Conservation (phyloP, 2,329 filamentous ascomycete species). For the Ascocoryne sarcoides region DNA sequence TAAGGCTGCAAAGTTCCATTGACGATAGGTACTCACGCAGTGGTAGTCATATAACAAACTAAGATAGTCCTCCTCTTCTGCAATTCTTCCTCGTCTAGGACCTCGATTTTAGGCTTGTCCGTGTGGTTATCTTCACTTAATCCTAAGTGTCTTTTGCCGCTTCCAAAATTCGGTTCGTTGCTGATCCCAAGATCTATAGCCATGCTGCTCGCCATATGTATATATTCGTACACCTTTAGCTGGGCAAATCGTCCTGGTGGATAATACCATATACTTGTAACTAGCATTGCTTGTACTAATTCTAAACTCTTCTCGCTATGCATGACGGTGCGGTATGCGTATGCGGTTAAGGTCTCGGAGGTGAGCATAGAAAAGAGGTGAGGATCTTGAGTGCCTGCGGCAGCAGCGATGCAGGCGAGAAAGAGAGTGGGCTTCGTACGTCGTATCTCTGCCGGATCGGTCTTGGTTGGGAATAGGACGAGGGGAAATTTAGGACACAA, state of each 20-base stretch:
- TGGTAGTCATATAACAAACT: constrained; percentile 29
- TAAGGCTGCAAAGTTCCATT: too few species aligned
- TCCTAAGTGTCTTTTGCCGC: constrained; percentile 5
- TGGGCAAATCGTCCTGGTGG: constrained; percentile 35
- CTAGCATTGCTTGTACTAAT: constrained; percentile 37
- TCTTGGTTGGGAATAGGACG: constrained; percentile 45
- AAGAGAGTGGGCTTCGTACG: constrained; percentile 54
- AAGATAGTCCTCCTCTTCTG: constrained; percentile 32
- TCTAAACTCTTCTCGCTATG: constrained; percentile 39
- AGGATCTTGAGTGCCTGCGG: constrained; percentile 41
- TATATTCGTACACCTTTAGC: constrained; percentile 40
- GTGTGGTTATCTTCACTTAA: too few species aligned
- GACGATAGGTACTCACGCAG: constrained; percentile 15
- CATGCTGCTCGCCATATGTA: constrained; percentile 40
- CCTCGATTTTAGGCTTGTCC: not conserved
- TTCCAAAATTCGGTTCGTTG: constrained; percentile 11
- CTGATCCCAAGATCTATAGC: constrained; percentile 24
- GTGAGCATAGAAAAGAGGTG: constrained; percentile 35
- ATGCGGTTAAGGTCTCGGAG: constrained; percentile 35
- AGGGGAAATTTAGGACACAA: constrained; percentile 51
- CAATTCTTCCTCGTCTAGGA: constrained; percentile 16
- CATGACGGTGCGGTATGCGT: constrained; percentile 37
- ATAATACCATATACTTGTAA: constrained; percentile 38
- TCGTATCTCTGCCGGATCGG: constrained; percentile 44
- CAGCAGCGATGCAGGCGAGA: constrained; percentile 57